Percentiles rank a stretch among this genome's conserved stretches.
Evolutionary conservation across 2,329 filamentous ascomycete genomes (phyloP).

Genomic region (Colletotrichum scovillei): DNA sequence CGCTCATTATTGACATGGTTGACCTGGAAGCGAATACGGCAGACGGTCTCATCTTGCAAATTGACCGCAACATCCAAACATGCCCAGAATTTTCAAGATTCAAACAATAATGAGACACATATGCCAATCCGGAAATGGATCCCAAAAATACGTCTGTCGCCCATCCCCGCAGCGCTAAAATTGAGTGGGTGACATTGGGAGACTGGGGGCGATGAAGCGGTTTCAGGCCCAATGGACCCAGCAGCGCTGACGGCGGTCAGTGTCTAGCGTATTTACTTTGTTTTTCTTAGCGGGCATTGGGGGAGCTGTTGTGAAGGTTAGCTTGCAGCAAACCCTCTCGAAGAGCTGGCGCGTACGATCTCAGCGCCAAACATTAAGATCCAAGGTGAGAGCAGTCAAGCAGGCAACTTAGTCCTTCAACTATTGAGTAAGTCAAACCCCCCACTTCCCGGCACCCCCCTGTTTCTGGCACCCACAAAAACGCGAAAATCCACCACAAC

Average conservation of each 20-base stretch:
- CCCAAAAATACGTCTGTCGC: conserved; percentile 13
- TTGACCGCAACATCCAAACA: not conserved
- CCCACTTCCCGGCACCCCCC: no score
- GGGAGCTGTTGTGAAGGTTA: not conserved
- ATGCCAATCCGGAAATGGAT: conserved; percentile 9
- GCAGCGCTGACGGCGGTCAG: conserved; percentile 4
- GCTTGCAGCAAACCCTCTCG: not conserved
- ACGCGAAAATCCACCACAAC: no score
- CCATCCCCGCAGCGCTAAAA: conserved; percentile 15
- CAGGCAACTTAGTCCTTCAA: no score
- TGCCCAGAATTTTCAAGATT: conserved; percentile 6
- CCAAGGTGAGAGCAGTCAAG: no score
- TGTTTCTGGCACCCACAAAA: no score
- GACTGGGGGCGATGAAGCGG: not conserved
- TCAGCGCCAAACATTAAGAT: no score
- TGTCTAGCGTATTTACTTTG: conserved; percentile 9
- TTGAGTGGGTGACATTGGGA: not conserved
- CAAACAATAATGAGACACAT: conserved; percentile 33
- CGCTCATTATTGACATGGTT: conserved; percentile 8
- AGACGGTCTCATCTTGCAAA: not conserved
- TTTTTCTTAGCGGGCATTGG: conserved; percentile 2
- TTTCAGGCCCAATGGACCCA: conserved; percentile 14
- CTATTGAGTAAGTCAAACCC: no score
- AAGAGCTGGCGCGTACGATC: not conserved
- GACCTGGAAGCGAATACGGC: conserved; percentile 2